Evolutionary conservation across 768 basidiomycete species (phyloP).

Genomic region (Boletus edulis): DNA sequence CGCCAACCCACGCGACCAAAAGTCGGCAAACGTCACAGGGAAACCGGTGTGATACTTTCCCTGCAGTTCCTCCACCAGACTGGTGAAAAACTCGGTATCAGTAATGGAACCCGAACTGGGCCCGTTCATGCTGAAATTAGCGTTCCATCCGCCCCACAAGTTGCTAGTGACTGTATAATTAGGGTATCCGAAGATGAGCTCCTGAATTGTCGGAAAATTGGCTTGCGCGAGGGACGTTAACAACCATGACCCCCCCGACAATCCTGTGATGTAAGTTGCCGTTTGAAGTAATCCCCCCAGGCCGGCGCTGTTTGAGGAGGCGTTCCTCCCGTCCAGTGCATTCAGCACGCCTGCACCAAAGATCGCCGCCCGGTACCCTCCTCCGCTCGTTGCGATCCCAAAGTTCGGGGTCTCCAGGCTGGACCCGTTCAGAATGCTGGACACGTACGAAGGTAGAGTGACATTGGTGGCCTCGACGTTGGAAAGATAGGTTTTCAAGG

Average conservation of each 20-base stretch:
- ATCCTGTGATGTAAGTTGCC: slow-evolving; percentile 50
- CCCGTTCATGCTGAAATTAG: slow-evolving; percentile 15
- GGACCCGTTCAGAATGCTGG: slow-evolving; percentile 26
- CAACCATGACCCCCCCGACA: slow-evolving; percentile 45
- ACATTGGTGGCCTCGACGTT: slow-evolving; percentile 33
- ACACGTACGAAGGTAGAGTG: slow-evolving; percentile 35
- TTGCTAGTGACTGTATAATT: slow-evolving; percentile 12
- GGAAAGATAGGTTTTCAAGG: slow-evolving; percentile 40
- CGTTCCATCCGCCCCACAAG: slow-evolving; percentile 36
- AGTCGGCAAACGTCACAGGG: slow-evolving; percentile 29
- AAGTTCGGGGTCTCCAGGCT: slow-evolving; percentile 33
- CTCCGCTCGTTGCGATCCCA: slow-evolving; percentile 54
- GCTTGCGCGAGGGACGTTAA: slow-evolving; percentile 40
- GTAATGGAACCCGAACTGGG: slow-evolving; percentile 21
- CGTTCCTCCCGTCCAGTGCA: slow-evolving; percentile 50
- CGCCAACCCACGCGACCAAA: slow-evolving; percentile 26
- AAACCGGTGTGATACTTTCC: slow-evolving; percentile 33
- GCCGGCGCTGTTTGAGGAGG: slow-evolving; percentile 39
- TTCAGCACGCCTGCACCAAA: slow-evolving; percentile 51
- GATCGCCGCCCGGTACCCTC: slow-evolving; percentile 54
- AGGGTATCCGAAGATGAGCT: slow-evolving; percentile 35
- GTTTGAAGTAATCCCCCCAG: slow-evolving; percentile 52
- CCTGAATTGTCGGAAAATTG: slow-evolving; percentile 40
- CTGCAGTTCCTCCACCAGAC: slow-evolving; percentile 24
- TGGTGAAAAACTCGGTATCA: slow-evolving; percentile 13